Evolutionary conservation across 345 rosid species (phyloP).

Genomic region (Camelina neglecta): DNA sequence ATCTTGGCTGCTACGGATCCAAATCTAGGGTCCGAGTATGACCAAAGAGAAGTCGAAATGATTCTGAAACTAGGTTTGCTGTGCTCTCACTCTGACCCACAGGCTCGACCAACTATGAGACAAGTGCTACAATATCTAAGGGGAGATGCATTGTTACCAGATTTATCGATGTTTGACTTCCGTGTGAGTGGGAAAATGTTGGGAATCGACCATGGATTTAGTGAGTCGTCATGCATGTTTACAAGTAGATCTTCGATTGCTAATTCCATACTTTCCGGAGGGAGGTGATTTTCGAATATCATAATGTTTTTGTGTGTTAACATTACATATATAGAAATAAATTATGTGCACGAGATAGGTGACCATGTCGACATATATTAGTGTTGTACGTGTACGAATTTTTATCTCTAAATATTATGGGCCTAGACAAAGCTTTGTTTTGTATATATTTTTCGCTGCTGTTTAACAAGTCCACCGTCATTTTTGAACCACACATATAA

Average conservation of each 20-base stretch:
- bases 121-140: conserved; percentile 64
- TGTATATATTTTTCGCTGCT: too few relatives aligned
- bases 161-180: conserved; percentile 32
- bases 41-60: conserved; percentile 52
- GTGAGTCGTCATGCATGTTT: conserved; percentile 35
- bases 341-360: neutral
- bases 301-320: neutral
- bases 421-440: too few relatives aligned
- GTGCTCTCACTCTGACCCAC: conserved; percentile 57
- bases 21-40: conserved; percentile 33
- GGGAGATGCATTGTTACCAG: conserved; percentile 52
- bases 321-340: neutral
- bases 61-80: conserved; percentile 68
- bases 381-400: too few relatives aligned
- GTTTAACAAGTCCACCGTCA: too few relatives aligned
- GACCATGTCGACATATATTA: too few relatives aligned
- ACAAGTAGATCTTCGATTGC: conserved; percentile 39
- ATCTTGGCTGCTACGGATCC: conserved; percentile 60
- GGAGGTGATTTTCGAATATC: conserved; percentile 41
- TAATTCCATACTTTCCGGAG: conserved; percentile 56
- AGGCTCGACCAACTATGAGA: conserved; percentile 63
- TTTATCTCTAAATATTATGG: too few relatives aligned
- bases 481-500: too few relatives aligned
- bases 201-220: conserved; percentile 38
- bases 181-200: conserved; percentile 36